Conservation (phyloP, 106 monocot species). For the Dendrobium officinale region DNA sequence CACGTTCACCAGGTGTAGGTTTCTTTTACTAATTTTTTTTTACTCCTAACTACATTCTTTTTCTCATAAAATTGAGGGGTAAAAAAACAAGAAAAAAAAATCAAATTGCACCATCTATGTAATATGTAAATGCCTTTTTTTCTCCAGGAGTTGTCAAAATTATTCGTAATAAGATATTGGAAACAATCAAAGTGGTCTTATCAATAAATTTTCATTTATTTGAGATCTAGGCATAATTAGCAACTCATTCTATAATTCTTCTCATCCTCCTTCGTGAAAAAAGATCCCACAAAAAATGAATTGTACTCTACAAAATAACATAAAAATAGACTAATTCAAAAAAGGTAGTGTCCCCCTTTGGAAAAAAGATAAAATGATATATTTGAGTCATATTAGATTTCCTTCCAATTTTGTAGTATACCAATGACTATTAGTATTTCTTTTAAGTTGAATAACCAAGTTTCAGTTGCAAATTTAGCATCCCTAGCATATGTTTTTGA, state of each 20-base stretch:
- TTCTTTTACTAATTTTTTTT: background rate
- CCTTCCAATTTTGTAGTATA: too few relatives aligned
- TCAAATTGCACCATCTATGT: background rate
- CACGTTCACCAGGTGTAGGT: background rate
- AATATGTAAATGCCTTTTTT: background rate
- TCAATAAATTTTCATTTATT: background rate
- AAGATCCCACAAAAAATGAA: background rate
- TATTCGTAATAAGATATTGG: background rate
- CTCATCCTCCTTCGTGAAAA: background rate
- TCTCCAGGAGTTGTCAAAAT: background rate
- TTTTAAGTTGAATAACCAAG: too few relatives aligned
- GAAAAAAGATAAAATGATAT: too few relatives aligned
- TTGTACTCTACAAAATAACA: too few relatives aligned
- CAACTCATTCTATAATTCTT: background rate
- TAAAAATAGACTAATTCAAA: too few relatives aligned
- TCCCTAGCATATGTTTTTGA: too few relatives aligned
- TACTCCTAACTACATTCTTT: constrained; percentile 5
- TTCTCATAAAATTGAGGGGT: background rate
- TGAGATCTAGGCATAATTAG: background rate
- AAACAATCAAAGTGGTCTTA: background rate
- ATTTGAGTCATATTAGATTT: too few relatives aligned
- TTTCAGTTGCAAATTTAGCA: too few relatives aligned
- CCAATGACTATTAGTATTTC: too few relatives aligned
- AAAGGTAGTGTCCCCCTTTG: too few relatives aligned
- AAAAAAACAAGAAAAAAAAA: constrained; percentile 7